Evolutionary conservation across 352 stramenopile species (phyloP), one percentile per base, ranked within the genome.

Genomic region (Phytophthora tentaculata): DNA sequence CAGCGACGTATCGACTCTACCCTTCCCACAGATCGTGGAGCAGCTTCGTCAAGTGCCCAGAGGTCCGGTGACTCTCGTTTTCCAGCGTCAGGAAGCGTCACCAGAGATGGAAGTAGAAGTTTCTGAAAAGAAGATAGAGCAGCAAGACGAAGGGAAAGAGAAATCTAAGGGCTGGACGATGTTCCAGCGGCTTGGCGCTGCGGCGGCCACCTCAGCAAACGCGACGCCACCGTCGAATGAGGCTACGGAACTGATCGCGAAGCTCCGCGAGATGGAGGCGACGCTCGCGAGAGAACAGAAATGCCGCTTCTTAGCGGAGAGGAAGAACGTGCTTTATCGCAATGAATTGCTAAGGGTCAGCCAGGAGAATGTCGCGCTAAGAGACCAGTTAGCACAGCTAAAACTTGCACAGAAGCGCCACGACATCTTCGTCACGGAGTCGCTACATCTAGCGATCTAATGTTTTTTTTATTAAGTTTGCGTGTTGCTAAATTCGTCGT

Each of bases 241-340:
- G 14, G 37, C 6, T 37, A 62, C 26, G 23, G 56, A 73, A 28
- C 56, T 81, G 23, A 69, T 82, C 53, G 65, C 28, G 20, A 80
- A 69, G 32, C 13, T 70, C 9, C 41, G 51, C 0, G 61, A 62
- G 35, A 54, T 89, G 19, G 79, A 90, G 41, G 55, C 76, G 29
- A 71, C 64, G 8, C 67, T 91, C 39, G 76, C 82, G 53, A 73
- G 81, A 39, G 84, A 93, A 51, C 81, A 83, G 26, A 92, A 91
- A 54, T 91, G 84, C 56, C 84, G 83, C 29, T 88, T 88, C 29
- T 72, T 93, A 20, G 76, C 81, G 5, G 84, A 93, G 64, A 76
- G 83, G 44, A 91, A 91, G 70, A 91, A 90, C 61, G 86, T 90
- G 29, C 19, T 93, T 24, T 93, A 93, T 29, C 83, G 84, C 61